Base-by-base conservation (phyloP, 1,284 basidiomycete genomes). In the Afroboletus lepidellus region DNA sequence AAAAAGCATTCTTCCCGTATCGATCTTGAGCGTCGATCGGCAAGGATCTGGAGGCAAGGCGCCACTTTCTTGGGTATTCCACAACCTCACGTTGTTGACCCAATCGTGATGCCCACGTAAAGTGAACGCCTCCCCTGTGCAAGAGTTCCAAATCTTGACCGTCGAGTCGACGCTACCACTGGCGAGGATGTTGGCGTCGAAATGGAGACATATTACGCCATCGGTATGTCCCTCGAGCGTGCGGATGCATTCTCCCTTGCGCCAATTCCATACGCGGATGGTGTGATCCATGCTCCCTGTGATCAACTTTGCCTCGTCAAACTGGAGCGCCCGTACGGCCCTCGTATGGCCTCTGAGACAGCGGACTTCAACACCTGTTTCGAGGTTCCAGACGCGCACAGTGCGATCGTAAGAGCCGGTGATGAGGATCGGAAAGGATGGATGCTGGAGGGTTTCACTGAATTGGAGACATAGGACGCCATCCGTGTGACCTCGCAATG, bases 381-480 rank as follows among this genome's bases (percentile, higher is more conserved):
- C 94, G 51, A 99, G 81, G 68, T 99, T 98, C 97, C 97, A 99
- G 2, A 99, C 87, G 18, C 94, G 85, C 1, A 88, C 87, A 0
- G 94, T 98, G 58, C 93, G 88, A 69, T 99, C 97, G 73, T 98
- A 98, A 6, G 94, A 97, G 41, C 96, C 97, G 1, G 96, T 98
- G 74, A 99, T 96, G 48, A 99, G 85, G 56, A 99, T 85, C 1
- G 97, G 94, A 68, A 94, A 92, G 16, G 85, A 78, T 8, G 92
- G 92, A 66, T 93, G 87, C 11, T 84, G 77, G 21, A 98, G 80
- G 3, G 87, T 85, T 66, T 98, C 96, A 70, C 83, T 88, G 71
- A 95, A 96, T 67, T 98, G 95, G 5, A 99, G 80, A 70, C 96
- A 99, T 89, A 98, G 97, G 65, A 99, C 87, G 51, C 94, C 93